Evolutionary conservation across 345 rosid genomes (phyloP), one percentile per base, ranked within the genome.

Genomic region (Hibiscus mutabilis): DNA sequence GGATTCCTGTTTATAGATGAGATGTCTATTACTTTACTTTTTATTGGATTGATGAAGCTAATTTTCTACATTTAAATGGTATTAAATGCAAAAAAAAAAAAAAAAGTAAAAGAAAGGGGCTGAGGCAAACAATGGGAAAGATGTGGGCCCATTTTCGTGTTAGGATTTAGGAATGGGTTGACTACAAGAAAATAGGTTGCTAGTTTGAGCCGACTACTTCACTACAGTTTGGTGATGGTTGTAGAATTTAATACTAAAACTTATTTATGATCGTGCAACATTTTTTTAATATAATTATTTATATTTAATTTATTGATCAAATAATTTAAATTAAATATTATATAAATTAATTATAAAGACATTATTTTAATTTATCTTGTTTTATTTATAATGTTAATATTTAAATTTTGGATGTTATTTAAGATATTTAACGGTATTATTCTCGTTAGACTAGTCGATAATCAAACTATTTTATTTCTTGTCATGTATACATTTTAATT

Each of bases 121-220:
- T 13, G 12, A 65, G 82, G 80, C 86, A 87, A 87, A 83, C 73
- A 75, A 77, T 21, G 73, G 58, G 74, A 77, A 73, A 69, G 68
- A 62, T 51, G 81, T 73, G 80, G 82, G 72, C 80, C 71, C 64
- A 31, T 15, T 87, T 85, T 82, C 83, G 84, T 82, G 84, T 67
- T 59, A 18, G 42, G 42, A 5, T 82, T 67, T 59, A 18, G 42
- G 42, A 5, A 33, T 4, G 86, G 84, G 86, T 87, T 87, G 91
- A 85, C 87, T 79, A 70, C 46, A 16, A 8, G n/a, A 68, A 65
- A 73, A 70, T 65, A 46, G 81, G 84, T 22, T 53, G 72, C 73
- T 75, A 19, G 79, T 75, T 75, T 79, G 70, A 73, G 82, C 69
- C 74, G 71, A 71, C 69, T 56, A 42, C 44, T 69, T 77, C 40